phyloP scores from a whole-genome alignment of 805 yeast species.

The Grigorovia humatica region DNA sequence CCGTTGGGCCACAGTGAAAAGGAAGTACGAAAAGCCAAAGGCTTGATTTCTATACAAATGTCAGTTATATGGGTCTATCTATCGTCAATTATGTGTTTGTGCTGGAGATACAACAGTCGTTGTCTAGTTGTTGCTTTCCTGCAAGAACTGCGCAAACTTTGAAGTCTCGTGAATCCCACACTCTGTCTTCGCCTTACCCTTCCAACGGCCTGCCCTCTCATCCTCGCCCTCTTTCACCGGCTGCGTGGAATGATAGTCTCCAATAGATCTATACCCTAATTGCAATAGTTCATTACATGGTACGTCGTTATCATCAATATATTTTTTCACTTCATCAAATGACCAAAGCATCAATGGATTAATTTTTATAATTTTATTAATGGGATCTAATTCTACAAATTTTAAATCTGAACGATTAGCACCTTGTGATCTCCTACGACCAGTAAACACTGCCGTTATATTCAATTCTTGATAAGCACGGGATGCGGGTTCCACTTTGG shows the following conservation, averaged over 20 bases:
- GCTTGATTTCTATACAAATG: too few species aligned
- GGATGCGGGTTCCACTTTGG: slow-evolving; percentile 86
- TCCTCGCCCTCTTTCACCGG: slow-evolving; percentile 90
- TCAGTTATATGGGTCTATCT: neutral
- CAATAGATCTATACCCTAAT: slow-evolving; percentile 81
- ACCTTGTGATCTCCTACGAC: slow-evolving; percentile 85
- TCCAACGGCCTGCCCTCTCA: slow-evolving; percentile 96
- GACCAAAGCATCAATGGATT: slow-evolving; percentile 84
- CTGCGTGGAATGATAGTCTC: slow-evolving; percentile 89
- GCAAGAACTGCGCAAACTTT: slow-evolving; percentile 55
- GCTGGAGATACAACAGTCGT: too few species aligned
- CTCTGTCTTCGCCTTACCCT: slow-evolving; percentile 83
- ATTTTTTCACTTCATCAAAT: slow-evolving; percentile 57
- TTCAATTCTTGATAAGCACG: slow-evolving; percentile 66
- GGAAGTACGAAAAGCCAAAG: too few species aligned
- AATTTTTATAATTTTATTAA: slow-evolving; percentile 66
- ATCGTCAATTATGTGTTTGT: too few species aligned
- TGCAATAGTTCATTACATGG: slow-evolving; percentile 82
- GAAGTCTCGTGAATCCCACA: slow-evolving; percentile 88
- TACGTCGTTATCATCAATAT: slow-evolving; percentile 59
- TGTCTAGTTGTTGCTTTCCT: slow-evolving; percentile 5
- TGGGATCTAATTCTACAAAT: slow-evolving; percentile 64
- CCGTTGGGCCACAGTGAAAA: too few species aligned
- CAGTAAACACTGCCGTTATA: slow-evolving; percentile 84
- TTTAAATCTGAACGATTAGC: slow-evolving; percentile 65